These are phyloP conservation scores for Coffea canephora DNA, from an alignment of 257 asterid species.

Conservation along the genomic window DNA sequence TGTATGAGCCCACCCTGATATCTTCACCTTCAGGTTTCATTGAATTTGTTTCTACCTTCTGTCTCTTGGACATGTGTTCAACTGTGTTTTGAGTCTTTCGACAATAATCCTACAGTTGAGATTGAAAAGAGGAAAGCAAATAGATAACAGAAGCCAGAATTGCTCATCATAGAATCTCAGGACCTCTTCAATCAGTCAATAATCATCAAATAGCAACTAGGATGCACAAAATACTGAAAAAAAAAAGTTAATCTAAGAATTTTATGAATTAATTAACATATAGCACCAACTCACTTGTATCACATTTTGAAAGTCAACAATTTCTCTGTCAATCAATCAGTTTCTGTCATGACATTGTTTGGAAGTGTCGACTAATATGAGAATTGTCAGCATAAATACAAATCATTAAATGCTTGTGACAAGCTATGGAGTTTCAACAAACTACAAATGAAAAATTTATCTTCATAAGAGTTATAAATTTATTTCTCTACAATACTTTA, in stretches of 20 bases:
- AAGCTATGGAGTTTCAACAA: background rate
- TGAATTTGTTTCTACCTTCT: background rate
- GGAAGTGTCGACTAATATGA: background rate
- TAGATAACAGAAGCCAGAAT: background rate
- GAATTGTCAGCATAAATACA: background rate
- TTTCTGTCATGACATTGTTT: background rate
- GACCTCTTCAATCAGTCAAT: background rate
- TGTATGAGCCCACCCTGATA: background rate
- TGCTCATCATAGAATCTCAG: background rate
- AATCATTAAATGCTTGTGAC: background rate
- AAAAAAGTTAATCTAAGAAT: background rate
- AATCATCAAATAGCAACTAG: background rate
- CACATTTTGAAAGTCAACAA: too few species aligned
- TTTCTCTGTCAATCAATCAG: background rate
- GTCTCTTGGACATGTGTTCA: slow-evolving; percentile 20
- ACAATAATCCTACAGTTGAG: slow-evolving; percentile 1
- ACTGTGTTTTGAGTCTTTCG: background rate
- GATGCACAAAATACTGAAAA: background rate
- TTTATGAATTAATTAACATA: background rate
- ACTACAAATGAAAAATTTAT: too few species aligned
- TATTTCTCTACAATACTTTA: too few species aligned
- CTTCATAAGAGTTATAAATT: background rate
- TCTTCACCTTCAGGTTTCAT: slow-evolving; percentile 1
- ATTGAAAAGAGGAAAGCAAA: background rate
- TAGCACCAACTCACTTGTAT: background rate